These are phyloP conservation scores for Tetrapisispora iriomotensis DNA, from an alignment of 805 yeast genomes.

Conservation along the genomic window DNA sequence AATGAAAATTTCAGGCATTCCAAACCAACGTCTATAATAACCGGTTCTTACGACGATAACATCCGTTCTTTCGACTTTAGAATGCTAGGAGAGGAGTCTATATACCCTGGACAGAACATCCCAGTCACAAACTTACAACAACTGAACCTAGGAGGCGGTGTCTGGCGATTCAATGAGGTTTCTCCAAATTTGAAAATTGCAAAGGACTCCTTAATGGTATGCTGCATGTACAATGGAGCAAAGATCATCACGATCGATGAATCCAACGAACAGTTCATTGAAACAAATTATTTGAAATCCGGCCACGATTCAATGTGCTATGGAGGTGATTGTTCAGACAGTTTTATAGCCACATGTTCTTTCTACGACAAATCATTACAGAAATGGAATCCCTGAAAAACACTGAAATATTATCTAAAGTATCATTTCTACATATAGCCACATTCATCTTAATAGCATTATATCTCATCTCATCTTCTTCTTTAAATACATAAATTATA, in stretches of 20 bases:
- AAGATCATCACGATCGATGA: constrained; percentile 41
- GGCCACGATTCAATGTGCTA: constrained; percentile 90
- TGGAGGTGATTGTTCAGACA: constrained; percentile 79
- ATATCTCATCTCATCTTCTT: too few species aligned
- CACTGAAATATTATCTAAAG: too few species aligned
- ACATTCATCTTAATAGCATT: too few species aligned
- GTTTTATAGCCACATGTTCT: constrained; percentile 70
- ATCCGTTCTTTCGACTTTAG: constrained; percentile 63
- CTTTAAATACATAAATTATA: too few species aligned
- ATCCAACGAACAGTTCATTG: constrained; percentile 20
- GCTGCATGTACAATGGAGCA: constrained; percentile 97
- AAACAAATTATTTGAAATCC: constrained; percentile 35
- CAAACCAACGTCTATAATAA: constrained; percentile 33
- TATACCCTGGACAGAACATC: constrained; percentile 38
- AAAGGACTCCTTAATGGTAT: constrained; percentile 44
- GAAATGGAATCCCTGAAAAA: constrained; percentile 47
- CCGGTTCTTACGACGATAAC: constrained; percentile 88
- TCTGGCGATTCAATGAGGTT: constrained; percentile 78
- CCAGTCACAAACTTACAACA: constrained; percentile 38
- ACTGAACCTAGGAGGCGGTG: constrained; percentile 78
- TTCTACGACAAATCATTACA: constrained; percentile 83
- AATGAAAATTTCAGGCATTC: constrained; percentile 16
- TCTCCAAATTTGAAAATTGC: constrained; percentile 20
- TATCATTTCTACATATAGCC: too few species aligned
- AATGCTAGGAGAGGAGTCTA: constrained; percentile 33